Conservation (phyloP, 2,329 filamentous ascomycete species). For the Dactylellina drechsleri region DNA sequence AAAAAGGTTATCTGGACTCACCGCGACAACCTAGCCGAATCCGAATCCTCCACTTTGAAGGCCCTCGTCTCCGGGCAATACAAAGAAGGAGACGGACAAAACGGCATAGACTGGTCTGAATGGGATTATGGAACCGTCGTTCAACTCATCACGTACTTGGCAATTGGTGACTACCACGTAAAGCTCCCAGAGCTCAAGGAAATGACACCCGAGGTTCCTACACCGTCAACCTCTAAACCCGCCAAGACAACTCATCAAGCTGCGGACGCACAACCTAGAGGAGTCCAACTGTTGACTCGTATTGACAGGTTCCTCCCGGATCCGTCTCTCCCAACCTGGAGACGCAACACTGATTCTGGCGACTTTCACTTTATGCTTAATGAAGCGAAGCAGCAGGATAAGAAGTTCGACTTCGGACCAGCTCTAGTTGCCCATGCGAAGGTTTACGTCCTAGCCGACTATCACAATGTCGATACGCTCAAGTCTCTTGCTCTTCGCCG, state of each 20-base stretch:
- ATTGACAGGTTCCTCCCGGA: constrained; percentile 19
- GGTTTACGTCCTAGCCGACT: constrained; percentile 36
- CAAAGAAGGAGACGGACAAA: constrained; percentile 39
- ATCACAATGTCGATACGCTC: constrained; percentile 16
- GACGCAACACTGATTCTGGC: constrained; percentile 34
- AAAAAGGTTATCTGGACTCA: constrained; percentile 11
- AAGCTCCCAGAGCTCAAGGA: constrained; percentile 17
- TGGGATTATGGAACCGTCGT: constrained; percentile 27
- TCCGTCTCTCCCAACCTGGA: constrained; percentile 27
- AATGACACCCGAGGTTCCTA: not conserved
- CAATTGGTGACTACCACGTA: constrained; percentile 35
- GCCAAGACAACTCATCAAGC: not conserved
- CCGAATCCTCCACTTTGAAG: constrained; percentile 15
- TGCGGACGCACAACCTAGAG: not conserved
- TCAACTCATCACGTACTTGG: constrained; percentile 27
- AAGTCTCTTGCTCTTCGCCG: constrained; percentile 26
- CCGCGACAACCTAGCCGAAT: constrained; percentile 6
- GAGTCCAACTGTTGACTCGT: constrained; percentile 8
- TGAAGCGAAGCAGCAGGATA: not conserved
- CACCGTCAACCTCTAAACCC: not conserved
- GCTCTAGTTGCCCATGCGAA: constrained; percentile 20
- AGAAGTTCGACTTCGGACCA: constrained; percentile 17
- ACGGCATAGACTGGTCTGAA: constrained; percentile 30
- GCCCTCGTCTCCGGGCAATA: constrained; percentile 30
- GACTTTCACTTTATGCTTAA: constrained; percentile 8